Evolutionary conservation across 2,329 filamentous ascomycete genomes (phyloP).

Genomic region (Fusarium sp.): DNA sequence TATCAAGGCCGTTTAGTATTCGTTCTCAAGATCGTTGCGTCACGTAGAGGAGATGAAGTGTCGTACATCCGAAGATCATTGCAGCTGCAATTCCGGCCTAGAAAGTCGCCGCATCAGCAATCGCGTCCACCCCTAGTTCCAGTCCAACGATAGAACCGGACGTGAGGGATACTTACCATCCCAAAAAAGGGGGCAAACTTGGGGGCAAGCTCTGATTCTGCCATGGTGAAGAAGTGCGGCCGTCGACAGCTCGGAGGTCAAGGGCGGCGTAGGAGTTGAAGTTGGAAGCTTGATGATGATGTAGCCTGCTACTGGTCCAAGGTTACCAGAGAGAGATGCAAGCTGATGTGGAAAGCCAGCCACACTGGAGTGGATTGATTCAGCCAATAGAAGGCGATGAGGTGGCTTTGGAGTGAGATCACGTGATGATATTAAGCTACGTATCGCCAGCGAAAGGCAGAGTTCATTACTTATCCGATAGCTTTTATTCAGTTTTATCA

Average conservation of each 20-base stretch:
- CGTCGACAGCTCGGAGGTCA: constrained; percentile 33
- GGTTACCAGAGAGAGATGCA: constrained; percentile 38
- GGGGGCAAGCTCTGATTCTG: constrained; percentile 70
- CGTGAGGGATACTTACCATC: constrained; percentile 71
- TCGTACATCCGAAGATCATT: constrained; percentile 86
- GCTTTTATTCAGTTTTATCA: background rate
- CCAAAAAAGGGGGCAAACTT: constrained; percentile 90
- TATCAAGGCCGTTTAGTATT: constrained; percentile 51
- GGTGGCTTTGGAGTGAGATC: background rate
- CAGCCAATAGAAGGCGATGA: constrained; percentile 34
- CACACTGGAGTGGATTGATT: constrained; percentile 12
- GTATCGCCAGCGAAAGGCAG: background rate
- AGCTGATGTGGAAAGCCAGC: constrained; percentile 42
- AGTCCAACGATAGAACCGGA: constrained; percentile 9
- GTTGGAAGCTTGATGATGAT: constrained; percentile 47
- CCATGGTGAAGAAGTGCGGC: constrained; percentile 57
- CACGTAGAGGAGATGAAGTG: constrained; percentile 27
- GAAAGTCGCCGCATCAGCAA: constrained; percentile 43
- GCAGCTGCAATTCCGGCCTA: constrained; percentile 83
- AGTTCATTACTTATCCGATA: background rate
- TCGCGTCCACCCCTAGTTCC: constrained; percentile 24
- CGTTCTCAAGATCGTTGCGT: constrained; percentile 24
- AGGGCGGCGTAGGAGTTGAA: constrained; percentile 37
- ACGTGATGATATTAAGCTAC: constrained; percentile 23
- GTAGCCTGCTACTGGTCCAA: constrained; percentile 43